Evolutionary conservation across 2,329 filamentous ascomycete species (phyloP).

Genomic region (Drechslerella dactyloides): DNA sequence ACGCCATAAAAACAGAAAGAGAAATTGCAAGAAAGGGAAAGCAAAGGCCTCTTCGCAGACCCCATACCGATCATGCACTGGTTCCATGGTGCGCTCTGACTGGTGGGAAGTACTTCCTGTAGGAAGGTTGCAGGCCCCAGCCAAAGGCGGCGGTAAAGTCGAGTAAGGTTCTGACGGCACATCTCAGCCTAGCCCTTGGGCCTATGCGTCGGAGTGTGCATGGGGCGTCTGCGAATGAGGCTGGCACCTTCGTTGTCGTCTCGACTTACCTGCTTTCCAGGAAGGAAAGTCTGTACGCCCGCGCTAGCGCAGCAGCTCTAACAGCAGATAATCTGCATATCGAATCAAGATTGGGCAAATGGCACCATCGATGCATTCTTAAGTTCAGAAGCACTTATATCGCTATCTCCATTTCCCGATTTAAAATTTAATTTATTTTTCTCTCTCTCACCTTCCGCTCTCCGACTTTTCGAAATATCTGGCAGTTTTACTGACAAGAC

Average conservation of each 20-base stretch:
- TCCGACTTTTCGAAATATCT: background rate
- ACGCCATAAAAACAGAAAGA: background rate
- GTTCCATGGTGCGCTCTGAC: slow-evolving; percentile 14
- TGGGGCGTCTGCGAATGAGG: background rate
- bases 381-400: background rate
- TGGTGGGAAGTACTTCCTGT: slow-evolving; percentile 48
- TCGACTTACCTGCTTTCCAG: slow-evolving; percentile 25
- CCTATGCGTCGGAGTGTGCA: slow-evolving; percentile 10
- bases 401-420: slow-evolving; percentile 6
- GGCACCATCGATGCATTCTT: slow-evolving; percentile 26
- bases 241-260: slow-evolving; percentile 23
- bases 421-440: background rate
- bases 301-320: slow-evolving; percentile 9
- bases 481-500: background rate
- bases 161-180: slow-evolving; percentile 1
- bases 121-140: slow-evolving; percentile 2
- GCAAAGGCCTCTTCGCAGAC: background rate
- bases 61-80: background rate
- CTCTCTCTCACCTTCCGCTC: background rate
- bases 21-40: background rate
- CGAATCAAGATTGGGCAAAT: slow-evolving; percentile 47
- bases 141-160: background rate
- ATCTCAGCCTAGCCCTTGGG: background rate
- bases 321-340: slow-evolving; percentile 31
- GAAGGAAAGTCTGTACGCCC: background rate